Conservation (phyloP, 106 monocot species). For the Amphibolis antarctica region DNA sequence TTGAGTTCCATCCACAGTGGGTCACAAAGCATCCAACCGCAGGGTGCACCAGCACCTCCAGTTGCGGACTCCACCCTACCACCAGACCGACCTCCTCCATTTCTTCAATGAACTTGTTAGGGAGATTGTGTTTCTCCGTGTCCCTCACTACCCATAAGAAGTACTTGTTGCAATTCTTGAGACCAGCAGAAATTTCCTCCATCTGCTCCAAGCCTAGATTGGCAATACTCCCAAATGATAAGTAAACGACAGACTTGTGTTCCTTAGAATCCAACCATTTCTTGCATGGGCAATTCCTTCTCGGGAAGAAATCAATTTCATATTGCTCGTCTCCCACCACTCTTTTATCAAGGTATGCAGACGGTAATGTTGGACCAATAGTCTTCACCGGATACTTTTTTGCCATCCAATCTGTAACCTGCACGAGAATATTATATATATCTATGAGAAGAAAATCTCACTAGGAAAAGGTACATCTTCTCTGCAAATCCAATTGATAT, state of each 20-base stretch:
- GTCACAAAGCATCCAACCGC: constrained; percentile 52
- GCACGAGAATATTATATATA: not conserved
- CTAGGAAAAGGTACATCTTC: too few species aligned
- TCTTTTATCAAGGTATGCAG: constrained; percentile 6
- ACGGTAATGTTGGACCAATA: constrained; percentile 25
- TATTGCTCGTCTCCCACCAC: constrained; percentile 16
- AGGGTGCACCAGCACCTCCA: constrained; percentile 29
- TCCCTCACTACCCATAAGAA: constrained; percentile 44
- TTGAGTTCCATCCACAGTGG: constrained; percentile 77
- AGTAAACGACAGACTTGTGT: constrained; percentile 21
- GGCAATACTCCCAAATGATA: constrained; percentile 31
- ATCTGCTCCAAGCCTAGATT: constrained; percentile 4
- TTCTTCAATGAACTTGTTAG: constrained; percentile 7
- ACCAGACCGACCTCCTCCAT: constrained; percentile 7
- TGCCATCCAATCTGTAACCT: constrained; percentile 21
- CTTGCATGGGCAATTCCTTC: constrained; percentile 4
- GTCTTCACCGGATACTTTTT: constrained; percentile 4
- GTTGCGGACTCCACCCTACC: constrained; percentile 35
- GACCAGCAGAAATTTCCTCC: constrained; percentile 18
- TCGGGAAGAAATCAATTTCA: constrained; percentile 15
- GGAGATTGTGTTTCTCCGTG: constrained; percentile 15
- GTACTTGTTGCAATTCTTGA: constrained; percentile 3
- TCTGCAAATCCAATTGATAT: too few species aligned
- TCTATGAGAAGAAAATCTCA: too few species aligned
- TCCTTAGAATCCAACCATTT: constrained; percentile 32